Percentiles rank a stretch among this genome's conserved stretches.
Evolutionary conservation across 2,329 filamentous ascomycete species (phyloP).

Genomic region (Phialophora tarda): DNA sequence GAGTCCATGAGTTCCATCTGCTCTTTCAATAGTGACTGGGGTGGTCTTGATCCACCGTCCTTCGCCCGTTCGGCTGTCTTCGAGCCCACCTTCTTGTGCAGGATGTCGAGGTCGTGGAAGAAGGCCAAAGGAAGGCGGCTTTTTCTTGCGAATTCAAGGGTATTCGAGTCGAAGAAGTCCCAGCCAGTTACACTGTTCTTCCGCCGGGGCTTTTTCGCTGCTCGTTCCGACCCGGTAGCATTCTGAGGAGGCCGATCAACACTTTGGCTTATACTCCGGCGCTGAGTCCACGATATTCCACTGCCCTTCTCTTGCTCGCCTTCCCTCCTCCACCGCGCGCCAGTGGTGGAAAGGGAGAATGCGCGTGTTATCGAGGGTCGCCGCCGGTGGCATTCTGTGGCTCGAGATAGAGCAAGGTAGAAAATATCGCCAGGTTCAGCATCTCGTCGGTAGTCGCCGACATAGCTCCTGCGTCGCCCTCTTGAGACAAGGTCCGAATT

Average conservation of each 20-base stretch:
- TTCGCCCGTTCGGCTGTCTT: constrained; percentile 32
- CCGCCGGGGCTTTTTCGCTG: not conserved
- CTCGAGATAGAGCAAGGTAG: constrained; percentile 18
- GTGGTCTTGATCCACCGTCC: constrained; percentile 47
- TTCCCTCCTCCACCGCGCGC: not conserved
- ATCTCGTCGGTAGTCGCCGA: not conserved
- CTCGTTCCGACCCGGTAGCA: not conserved
- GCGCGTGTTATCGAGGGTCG: constrained; percentile 6
- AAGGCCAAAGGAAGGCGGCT: constrained; percentile 35
- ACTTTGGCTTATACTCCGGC: constrained; percentile 16
- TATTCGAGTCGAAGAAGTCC: constrained; percentile 34
- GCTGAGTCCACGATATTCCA: not conserved
- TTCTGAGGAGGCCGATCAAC: not conserved
- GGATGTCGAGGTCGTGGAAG: constrained; percentile 33
- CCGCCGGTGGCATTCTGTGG: constrained; percentile 1
- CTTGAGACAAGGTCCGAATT: constrained; percentile 13
- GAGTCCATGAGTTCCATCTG: constrained; percentile 36
- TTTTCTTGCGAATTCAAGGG: constrained; percentile 33
- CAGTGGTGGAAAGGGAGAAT: not conserved
- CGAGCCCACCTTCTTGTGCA: constrained; percentile 36
- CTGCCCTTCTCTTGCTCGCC: constrained; percentile 7
- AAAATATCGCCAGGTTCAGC: constrained; percentile 18
- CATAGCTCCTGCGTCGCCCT: not conserved
- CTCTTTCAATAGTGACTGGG: constrained; percentile 23
- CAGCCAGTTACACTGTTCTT: constrained; percentile 2